Evolutionary conservation across 441 rosid genomes (phyloP), one percentile per base, ranked within the genome.

Genomic region (Populus hybrid): DNA sequence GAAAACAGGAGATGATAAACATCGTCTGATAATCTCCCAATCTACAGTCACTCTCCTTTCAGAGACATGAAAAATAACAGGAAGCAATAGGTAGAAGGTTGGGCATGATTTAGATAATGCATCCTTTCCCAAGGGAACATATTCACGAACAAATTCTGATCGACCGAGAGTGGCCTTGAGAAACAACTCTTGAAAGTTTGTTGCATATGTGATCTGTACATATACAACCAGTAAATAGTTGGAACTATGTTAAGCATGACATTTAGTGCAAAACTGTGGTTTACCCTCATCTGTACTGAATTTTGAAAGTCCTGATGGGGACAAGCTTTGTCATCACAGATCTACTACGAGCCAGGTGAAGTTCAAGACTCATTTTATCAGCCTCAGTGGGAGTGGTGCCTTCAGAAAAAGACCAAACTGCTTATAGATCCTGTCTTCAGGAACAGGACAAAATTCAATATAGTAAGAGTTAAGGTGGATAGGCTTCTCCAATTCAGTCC

Each of bases 301-400:
- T 71, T 68, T 69, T 68, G 75, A 74, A 66, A 77, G 68, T 45
- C 90, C 89, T 12, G 84, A 84, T 71, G n/a, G 90, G 90, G 72
- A 90, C 82, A 83, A 96, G 86, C 86, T 84, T 87, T 71, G 93
- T 87, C 82, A 67, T 68, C 76, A 96, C 98, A 82, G 86, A 87
- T 87, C 99, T 88, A 77, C 94, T 89, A 80, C 78, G 92, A 79
- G 97, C 94, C 83, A 96, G 91, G 84, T 96, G 99, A 81, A 96
- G 98, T 73, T 94, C 94, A 26, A 93, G 74, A 71, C 90, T 88
- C 91, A 96, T 80, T 83, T 78, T 80, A 87, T 87, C 92, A 79
- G 94, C 98, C 84, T 96, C 99, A 38, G 9, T 2, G 99, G 99
- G 42, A 96, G 94, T 74, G 92, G 86, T 79, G 85, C 84, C 87